phyloP scores from a whole-genome alignment of 148 eudicot species.

The Nepenthes gracilis region DNA sequence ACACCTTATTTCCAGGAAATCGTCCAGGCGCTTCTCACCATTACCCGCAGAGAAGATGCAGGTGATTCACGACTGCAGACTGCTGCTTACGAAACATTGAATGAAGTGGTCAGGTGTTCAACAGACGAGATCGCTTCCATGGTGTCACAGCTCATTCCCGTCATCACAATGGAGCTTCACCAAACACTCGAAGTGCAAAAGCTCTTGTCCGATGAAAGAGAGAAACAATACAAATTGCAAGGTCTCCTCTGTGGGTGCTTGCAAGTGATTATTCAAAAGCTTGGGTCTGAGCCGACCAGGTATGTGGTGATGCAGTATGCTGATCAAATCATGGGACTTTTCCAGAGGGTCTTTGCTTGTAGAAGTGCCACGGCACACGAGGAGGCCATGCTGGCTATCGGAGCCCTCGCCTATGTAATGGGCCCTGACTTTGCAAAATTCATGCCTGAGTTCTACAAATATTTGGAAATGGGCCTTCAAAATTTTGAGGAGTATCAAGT shows the following conservation, averaged over 20 bases:
- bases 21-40: slow-evolving; percentile 66
- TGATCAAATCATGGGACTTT: slow-evolving; percentile 79
- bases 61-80: slow-evolving; percentile 70
- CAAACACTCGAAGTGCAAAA: slow-evolving; percentile 61
- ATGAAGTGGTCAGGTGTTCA: slow-evolving; percentile 88
- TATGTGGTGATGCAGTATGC: slow-evolving; percentile 59
- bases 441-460: slow-evolving; percentile 79
- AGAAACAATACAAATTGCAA: slow-evolving; percentile 70
- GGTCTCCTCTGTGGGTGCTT: slow-evolving; percentile 89
- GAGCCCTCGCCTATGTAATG: slow-evolving; percentile 80
- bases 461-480: slow-evolving; percentile 91
- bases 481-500: slow-evolving; percentile 91
- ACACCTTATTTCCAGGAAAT: slow-evolving; percentile 81
- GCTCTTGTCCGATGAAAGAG: slow-evolving; percentile 56
- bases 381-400: slow-evolving; percentile 93
- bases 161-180: slow-evolving; percentile 83
- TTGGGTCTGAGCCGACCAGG: slow-evolving; percentile 63
- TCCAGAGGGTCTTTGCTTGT: slow-evolving; percentile 74
- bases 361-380: slow-evolving; percentile 87
- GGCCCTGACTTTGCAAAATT: slow-evolving; percentile 70
- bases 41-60: slow-evolving; percentile 74
- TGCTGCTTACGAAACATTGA: slow-evolving; percentile 83
- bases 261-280: slow-evolving; percentile 86
- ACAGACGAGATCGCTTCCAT: slow-evolving; percentile 75
- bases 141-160: slow-evolving; percentile 64